These are phyloP conservation scores for Annona squamosa DNA, from an alignment of 164 flowering plant genomes.

Conservation along the genomic window DNA sequence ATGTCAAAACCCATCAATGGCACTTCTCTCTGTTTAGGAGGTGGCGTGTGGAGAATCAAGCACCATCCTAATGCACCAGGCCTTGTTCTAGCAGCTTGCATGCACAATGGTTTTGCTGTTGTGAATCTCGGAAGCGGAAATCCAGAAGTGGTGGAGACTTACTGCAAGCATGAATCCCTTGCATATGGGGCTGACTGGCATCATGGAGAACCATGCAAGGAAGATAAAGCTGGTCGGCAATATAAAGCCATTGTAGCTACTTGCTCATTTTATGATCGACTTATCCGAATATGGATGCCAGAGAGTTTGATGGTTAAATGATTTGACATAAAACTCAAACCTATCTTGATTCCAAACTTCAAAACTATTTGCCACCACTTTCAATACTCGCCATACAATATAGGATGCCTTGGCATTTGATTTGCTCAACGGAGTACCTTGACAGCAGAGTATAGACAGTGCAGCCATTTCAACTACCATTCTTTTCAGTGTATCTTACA, in stretches of 20 bases:
- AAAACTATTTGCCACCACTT: not conserved
- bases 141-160: conserved; percentile 52
- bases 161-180: conserved; percentile 61
- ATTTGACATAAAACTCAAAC: not conserved
- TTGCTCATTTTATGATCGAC: conserved; percentile 86
- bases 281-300: conserved; percentile 76
- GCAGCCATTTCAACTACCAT: not conserved
- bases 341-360: not conserved
- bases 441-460: not conserved
- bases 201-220: conserved; percentile 16
- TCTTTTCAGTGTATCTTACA: no score
- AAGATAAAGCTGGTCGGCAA: conserved; percentile 13
- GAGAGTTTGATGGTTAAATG: conserved; percentile 25
- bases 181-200: conserved; percentile 98
- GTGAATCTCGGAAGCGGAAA: conserved; percentile 34
- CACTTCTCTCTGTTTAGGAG: conserved; percentile 61
- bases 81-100: conserved; percentile 79
- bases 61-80: conserved; percentile 57
- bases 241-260: conserved; percentile 50
- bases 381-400: not conserved
- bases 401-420: not conserved
- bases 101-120: conserved; percentile 89
- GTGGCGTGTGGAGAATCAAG: conserved; percentile 97
- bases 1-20: conserved; percentile 58
- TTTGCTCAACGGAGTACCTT: not conserved